A percentile compares a stretch with the other conserved stretches of the same genome.
phyloP scores from a whole-genome alignment of 805 yeast genomes.

The Wickerhamomyces strasburgensis region DNA sequence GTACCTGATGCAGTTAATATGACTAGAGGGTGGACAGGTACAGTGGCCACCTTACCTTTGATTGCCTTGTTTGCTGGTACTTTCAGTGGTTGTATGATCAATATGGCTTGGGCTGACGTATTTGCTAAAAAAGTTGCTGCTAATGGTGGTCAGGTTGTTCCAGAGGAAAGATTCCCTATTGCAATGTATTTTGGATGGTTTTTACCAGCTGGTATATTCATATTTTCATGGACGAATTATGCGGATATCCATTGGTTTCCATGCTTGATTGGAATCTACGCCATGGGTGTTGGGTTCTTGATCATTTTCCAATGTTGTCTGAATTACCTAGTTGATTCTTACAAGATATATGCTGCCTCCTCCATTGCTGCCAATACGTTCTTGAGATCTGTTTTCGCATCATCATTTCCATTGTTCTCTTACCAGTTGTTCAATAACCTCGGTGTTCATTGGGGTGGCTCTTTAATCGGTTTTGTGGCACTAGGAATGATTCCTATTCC shows the following conservation, averaged over 20 bases:
- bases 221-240: conserved; percentile 59
- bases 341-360: conserved; percentile 53
- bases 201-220: conserved; percentile 50
- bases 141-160: conserved; percentile 44
- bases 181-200: conserved; percentile 44
- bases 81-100: conserved; percentile 27
- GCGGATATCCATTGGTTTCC: conserved; percentile 44
- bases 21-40: conserved; percentile 29
- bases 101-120: conserved; percentile 26
- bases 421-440: conserved; percentile 45
- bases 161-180: conserved; percentile 55
- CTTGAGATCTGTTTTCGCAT: conserved; percentile 53
- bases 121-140: conserved; percentile 35
- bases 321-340: conserved; percentile 58
- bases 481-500: conserved; percentile 52
- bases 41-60: conserved; percentile 30
- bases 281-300: conserved; percentile 49
- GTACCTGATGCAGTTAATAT: conserved; percentile 33
- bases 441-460: conserved; percentile 50
- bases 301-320: conserved; percentile 55
- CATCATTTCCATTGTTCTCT: conserved; percentile 57
- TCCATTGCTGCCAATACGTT: conserved; percentile 64
- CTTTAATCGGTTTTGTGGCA: conserved; percentile 49
- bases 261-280: conserved; percentile 52
- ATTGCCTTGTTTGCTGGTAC: conserved; percentile 36